Evolutionary conservation across 352 stramenopile species (phyloP), one percentile per base, ranked within the genome.

Genomic region (Pythium angustatum): DNA sequence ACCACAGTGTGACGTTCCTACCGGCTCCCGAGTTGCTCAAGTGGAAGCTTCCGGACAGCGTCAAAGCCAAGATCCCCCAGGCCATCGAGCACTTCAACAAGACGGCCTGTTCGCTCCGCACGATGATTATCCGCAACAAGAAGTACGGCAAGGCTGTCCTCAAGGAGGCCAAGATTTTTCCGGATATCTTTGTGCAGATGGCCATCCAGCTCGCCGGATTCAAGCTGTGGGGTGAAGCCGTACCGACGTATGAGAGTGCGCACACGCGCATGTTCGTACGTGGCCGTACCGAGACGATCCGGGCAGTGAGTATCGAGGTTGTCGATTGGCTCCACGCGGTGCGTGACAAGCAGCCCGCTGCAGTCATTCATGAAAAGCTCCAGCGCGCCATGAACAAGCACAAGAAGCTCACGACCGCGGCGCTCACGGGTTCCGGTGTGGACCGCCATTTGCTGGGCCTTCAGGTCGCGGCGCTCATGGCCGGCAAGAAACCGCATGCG

Each of bases 131-230:
- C 27, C 76, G 82, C 34, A 95, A 91, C 75, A 79, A 87, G 41
- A 75, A 73, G n/a, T 97, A 94, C 58, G 89, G 90, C 33, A 93
- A 89, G 47, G 76, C 60, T 5, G 80, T 80, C 28, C 88, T 98
- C 30, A 96, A 96, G 61, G 50, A 75, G 0, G 68, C 83, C 28
- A 75, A 74, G 17, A 82, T 96, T 45, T 96, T 93, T 45, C 93
- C 96, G 3, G 96, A 98, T 76, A 93, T 91, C 10, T 98, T 96
- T 61, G 81, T 97, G 24, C 96, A 99, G 74, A 91, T 98, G 75
- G 92, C 82, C 10, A 94, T 98, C 50, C 95, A 99, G 65, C 72
- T 98, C 17, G 92, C 91, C 1, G 87, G 88, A 0, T 98, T 90
- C 62, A 81, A 89, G 54, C 78, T 98, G 2, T 97, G 91, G 80